phyloP scores from a whole-genome alignment of 352 stramenopile genomes.

The Globisporangium echinulatum region DNA sequence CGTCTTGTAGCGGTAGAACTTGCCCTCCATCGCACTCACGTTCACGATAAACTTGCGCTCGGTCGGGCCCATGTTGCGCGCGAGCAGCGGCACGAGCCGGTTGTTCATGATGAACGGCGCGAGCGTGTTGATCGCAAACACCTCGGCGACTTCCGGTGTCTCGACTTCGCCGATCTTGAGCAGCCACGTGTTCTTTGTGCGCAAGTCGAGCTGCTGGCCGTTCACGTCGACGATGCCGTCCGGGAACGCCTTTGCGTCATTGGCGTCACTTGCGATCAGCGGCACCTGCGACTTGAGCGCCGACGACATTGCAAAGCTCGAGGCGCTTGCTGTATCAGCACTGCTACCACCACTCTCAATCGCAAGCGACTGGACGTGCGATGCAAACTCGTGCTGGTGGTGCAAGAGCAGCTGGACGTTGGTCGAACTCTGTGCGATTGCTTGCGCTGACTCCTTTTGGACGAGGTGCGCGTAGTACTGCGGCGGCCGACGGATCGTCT shows the following conservation, averaged over 20 bases:
- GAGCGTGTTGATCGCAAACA: conserved; percentile 94
- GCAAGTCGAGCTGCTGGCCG: conserved; percentile 93
- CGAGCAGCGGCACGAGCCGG: conserved; percentile 87
- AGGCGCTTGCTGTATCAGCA: conserved; percentile 10
- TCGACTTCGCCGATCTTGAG: conserved; percentile 93
- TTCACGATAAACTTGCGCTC: conserved; percentile 95
- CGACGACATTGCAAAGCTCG: conserved; percentile 52
- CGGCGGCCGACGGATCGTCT: conserved; percentile 92
- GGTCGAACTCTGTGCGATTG: conserved; percentile 40
- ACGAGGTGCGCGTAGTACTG: conserved; percentile 92
- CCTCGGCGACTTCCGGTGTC: conserved; percentile 79
- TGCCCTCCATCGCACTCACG: conserved; percentile 97
- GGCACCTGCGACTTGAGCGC: conserved; percentile 81
- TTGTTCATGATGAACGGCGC: conserved; percentile 97
- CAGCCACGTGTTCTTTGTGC: conserved; percentile 93
- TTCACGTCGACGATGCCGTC: conserved; percentile 91
- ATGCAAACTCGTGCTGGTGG: conserved; percentile 75
- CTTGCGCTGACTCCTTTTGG: conserved; percentile 66
- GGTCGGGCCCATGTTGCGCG: conserved; percentile 28
- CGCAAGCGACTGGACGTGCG: conserved; percentile 52
- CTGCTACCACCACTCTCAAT: conserved; percentile 18
- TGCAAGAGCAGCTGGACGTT: conserved; percentile 67
- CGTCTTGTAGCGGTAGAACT: conserved; percentile 98
- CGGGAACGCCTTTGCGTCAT: conserved; percentile 54
- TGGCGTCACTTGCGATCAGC: conserved; percentile 64